Percentiles rank a stretch among this genome's conserved stretches.
phyloP scores from a whole-genome alignment of 148 eudicot genomes.

The Dianthus caryophyllus region DNA sequence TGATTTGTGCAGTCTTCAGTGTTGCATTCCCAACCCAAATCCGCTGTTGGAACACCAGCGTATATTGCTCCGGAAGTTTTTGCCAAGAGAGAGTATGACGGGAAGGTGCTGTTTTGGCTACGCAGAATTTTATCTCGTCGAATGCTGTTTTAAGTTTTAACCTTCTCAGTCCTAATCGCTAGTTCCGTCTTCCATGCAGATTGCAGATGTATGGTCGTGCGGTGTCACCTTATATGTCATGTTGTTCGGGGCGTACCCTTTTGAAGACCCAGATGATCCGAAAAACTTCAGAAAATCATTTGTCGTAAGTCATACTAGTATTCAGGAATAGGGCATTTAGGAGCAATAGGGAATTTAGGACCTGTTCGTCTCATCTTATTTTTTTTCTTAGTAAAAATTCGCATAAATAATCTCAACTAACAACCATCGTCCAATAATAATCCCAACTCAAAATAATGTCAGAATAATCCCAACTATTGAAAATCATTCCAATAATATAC shows the following conservation, averaged over 20 bases:
- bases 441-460: no score
- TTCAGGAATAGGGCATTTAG: neutral
- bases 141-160: neutral
- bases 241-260: conserved; percentile 89
- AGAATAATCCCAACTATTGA: no score
- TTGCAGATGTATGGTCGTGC: conserved; percentile 99
- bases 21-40: conserved; percentile 85
- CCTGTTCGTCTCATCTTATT: no score
- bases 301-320: conserved; percentile 35
- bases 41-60: conserved; percentile 94
- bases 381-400: no score
- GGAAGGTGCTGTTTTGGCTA: conserved; percentile 45
- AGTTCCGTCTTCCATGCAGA: conserved; percentile 34
- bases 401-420: no score
- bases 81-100: conserved; percentile 76
- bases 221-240: conserved; percentile 91
- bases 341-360: no score
- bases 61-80: conserved; percentile 90
- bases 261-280: conserved; percentile 75
- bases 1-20: conserved; percentile 58
- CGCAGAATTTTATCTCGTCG: no score
- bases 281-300: conserved; percentile 64
- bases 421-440: no score
- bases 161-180: neutral
- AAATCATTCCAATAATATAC: no score